Evolutionary conservation across 2,329 filamentous ascomycete genomes (phyloP).

Genomic region (Penicillium sp.): DNA sequence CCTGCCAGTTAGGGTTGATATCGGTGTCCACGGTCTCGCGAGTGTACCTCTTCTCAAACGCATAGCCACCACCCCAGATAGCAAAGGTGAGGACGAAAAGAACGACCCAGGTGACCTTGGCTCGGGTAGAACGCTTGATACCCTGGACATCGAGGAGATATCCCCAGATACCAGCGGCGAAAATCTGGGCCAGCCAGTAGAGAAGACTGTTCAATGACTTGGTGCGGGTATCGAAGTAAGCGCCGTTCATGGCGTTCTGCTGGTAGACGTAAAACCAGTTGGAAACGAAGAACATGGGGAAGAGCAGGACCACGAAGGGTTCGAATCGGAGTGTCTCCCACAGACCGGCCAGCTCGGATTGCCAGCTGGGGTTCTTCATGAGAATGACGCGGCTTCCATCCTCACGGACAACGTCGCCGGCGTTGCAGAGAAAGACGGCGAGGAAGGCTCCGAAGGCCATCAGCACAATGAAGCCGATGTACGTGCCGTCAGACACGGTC

Average conservation of each 20-base stretch:
- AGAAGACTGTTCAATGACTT: constrained; percentile 69
- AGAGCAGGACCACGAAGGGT: constrained; percentile 68
- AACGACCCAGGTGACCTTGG: constrained; percentile 58
- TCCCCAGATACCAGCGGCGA: constrained; percentile 69
- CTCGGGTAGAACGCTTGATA: constrained; percentile 62
- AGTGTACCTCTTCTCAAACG: constrained; percentile 63
- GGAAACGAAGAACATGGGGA: constrained; percentile 74
- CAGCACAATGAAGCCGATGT: constrained; percentile 76
- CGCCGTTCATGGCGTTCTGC: constrained; percentile 67
- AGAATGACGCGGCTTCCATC: constrained; percentile 76
- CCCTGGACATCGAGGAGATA: constrained; percentile 61
- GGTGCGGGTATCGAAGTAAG: constrained; percentile 69
- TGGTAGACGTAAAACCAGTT: constrained; percentile 79
- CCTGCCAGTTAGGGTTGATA: neutral
- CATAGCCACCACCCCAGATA: constrained; percentile 78
- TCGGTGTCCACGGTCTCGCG: constrained; percentile 33
- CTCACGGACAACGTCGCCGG: constrained; percentile 65
- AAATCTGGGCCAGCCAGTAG: constrained; percentile 72
- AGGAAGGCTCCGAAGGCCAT: constrained; percentile 68
- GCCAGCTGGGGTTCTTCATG: constrained; percentile 84
- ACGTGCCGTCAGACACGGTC: constrained; percentile 65
- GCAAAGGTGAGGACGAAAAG: constrained; percentile 70
- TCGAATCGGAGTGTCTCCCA: constrained; percentile 67
- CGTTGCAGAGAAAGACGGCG: constrained; percentile 66
- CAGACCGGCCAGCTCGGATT: constrained; percentile 70